Conservation (phyloP, 2,329 filamentous ascomycete species). For the Verticillium klebahnii region DNA sequence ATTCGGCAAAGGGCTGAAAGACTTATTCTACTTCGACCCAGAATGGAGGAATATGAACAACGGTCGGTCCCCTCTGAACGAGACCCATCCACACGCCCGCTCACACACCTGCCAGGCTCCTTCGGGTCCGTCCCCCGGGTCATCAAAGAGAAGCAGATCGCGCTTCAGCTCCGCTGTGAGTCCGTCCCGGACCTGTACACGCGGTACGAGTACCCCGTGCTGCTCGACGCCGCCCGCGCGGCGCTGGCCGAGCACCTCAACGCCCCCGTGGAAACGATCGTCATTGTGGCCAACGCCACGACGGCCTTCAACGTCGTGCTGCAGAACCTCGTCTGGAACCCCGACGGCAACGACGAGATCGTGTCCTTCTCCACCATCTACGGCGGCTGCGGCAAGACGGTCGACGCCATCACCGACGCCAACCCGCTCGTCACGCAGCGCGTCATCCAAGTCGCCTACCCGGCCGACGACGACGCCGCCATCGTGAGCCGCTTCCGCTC, state of each 20-base stretch:
- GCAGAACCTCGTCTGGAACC: conserved; percentile 64
- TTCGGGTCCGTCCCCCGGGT: conserved; percentile 69
- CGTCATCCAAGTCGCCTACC: conserved; percentile 61
- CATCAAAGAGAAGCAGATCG: conserved; percentile 55
- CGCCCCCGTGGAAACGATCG: conserved; percentile 59
- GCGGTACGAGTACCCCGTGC: conserved; percentile 57
- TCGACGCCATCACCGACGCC: conserved; percentile 68
- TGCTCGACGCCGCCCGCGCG: conserved; percentile 60
- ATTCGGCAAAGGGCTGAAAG: not conserved
- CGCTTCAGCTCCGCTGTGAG: conserved; percentile 66
- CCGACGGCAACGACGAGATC: conserved; percentile 71
- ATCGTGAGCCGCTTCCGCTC: conserved; percentile 58
- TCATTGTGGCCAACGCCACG: conserved; percentile 80
- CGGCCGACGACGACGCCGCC: conserved; percentile 59
- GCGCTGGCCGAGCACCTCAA: conserved; percentile 64
- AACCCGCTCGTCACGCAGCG: conserved; percentile 35
- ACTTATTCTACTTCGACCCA: conserved; percentile 59
- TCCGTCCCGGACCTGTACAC: conserved; percentile 71
- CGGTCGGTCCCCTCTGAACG: conserved; percentile 41
- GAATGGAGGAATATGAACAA: conserved; percentile 73
- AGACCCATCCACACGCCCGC: conserved; percentile 6
- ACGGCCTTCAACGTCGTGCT: conserved; percentile 74
- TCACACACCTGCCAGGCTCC: conserved; percentile 49
- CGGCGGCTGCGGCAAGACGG: conserved; percentile 68
- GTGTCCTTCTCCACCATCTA: conserved; percentile 78